Conservation (phyloP, 139 green algal species). For the Chlorella sp. region DNA sequence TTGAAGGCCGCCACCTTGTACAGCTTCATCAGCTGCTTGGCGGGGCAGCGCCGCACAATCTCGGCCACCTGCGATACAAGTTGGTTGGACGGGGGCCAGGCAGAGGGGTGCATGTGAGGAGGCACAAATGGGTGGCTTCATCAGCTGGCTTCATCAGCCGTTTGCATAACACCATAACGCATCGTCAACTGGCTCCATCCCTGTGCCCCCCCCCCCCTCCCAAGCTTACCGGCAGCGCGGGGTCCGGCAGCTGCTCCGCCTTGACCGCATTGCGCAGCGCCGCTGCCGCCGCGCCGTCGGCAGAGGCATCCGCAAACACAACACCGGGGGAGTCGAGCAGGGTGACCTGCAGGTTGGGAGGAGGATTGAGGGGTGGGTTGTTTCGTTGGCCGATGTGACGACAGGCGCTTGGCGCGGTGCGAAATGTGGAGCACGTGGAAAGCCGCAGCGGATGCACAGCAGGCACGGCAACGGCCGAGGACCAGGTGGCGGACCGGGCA, state of each 20-base stretch:
- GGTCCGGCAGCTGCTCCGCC: constrained; percentile 37
- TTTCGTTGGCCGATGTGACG: no score
- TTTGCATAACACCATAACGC: not conserved
- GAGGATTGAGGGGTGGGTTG: not conserved
- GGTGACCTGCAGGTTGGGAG: constrained; percentile 62
- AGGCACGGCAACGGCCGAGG: no score
- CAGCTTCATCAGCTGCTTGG: constrained; percentile 86
- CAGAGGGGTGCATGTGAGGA: not conserved
- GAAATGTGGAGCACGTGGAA: no score
- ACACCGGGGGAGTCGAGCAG: constrained; percentile 95
- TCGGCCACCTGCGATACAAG: constrained; percentile 68
- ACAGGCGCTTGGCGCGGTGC: no score
- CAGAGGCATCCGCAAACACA: constrained; percentile 68
- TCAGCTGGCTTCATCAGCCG: no score
- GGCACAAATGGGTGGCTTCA: not conserved
- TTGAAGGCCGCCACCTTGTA: constrained; percentile 85
- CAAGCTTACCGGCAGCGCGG: constrained; percentile 25
- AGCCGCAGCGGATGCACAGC: no score
- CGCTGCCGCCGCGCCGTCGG: constrained; percentile 66
- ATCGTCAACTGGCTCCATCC: not conserved
- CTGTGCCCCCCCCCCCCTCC: no score
- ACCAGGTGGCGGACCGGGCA: no score
- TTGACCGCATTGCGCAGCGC: constrained; percentile 92
- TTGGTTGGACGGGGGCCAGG: no score
- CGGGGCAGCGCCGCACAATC: constrained; percentile 86